Conservation (phyloP, 1,284 basidiomycete species). For the Spongiforma sp. region DNA sequence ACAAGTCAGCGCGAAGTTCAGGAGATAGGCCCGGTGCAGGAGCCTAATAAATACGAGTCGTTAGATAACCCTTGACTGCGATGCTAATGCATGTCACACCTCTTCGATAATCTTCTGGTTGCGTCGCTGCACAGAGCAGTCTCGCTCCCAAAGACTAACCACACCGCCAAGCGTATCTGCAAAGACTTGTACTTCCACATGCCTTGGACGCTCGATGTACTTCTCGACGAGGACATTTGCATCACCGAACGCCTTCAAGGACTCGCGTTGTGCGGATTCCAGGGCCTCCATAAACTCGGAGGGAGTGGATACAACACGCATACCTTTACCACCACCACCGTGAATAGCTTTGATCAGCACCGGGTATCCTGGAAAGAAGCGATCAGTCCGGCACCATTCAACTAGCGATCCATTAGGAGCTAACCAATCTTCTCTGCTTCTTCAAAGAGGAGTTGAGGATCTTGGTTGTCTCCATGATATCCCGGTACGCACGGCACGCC, state of each 20-base stretch:
- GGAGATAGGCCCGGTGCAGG: slow-evolving; percentile 87
- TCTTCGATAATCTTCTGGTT: slow-evolving; percentile 98
- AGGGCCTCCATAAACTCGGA: slow-evolving; percentile 80
- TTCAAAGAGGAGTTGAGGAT: slow-evolving; percentile 62
- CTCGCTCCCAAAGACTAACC: slow-evolving; percentile 91
- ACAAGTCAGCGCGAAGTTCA: slow-evolving; percentile 79
- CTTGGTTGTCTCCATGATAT: slow-evolving; percentile 83
- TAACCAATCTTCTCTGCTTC: slow-evolving; percentile 81
- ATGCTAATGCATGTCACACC: slow-evolving; percentile 39
- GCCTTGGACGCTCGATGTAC: slow-evolving; percentile 83
- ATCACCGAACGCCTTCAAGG: slow-evolving; percentile 86
- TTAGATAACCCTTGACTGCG: neutral
- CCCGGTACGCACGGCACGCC: slow-evolving; percentile 95
- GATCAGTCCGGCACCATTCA: neutral
- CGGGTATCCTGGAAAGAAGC: slow-evolving; percentile 68
- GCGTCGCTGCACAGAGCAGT: slow-evolving; percentile 93
- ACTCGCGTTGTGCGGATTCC: slow-evolving; percentile 86
- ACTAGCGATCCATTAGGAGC: neutral
- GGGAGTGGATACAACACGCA: slow-evolving; percentile 82
- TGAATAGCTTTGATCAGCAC: slow-evolving; percentile 96
- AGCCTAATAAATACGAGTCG: slow-evolving; percentile 54
- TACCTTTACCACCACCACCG: slow-evolving; percentile 97
- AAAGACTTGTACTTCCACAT: slow-evolving; percentile 92
- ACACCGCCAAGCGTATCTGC: slow-evolving; percentile 78
- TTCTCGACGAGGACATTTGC: slow-evolving; percentile 87